Conservation (phyloP, 2,329 filamentous ascomycete species). For the Aspergillus awamori region DNA sequence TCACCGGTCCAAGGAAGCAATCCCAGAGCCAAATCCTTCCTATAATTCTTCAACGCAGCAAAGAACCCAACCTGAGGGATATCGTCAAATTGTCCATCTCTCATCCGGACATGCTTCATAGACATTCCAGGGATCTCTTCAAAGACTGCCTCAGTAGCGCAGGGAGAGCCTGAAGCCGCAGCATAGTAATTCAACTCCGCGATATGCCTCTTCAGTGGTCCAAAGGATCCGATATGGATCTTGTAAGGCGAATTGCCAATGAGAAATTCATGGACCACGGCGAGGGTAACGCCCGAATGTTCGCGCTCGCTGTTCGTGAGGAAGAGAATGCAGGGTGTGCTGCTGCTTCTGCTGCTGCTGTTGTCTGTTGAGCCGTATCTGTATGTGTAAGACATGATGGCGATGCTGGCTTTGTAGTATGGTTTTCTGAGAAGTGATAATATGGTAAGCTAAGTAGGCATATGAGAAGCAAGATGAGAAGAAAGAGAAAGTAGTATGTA, state of each 20-base stretch:
- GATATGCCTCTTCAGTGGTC: constrained; percentile 28
- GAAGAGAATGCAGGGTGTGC: constrained; percentile 35
- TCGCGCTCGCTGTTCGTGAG: constrained; percentile 48
- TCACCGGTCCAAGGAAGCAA: constrained; percentile 33
- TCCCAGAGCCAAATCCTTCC: constrained; percentile 12
- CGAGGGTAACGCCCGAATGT: constrained; percentile 47
- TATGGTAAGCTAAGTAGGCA: too few species aligned
- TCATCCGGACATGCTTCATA: neutral
- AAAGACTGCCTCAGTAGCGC: neutral
- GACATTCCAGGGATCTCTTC: neutral
- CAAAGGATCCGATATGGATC: constrained; percentile 41
- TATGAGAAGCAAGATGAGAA: too few species aligned
- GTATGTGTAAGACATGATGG: neutral
- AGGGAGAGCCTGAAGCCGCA: neutral
- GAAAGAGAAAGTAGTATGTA: too few species aligned
- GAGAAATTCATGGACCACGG: constrained; percentile 42
- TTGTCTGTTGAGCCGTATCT: neutral
- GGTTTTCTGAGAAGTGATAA: too few species aligned
- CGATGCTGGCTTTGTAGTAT: too few species aligned
- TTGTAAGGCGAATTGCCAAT: constrained; percentile 32
- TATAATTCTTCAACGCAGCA: constrained; percentile 31
- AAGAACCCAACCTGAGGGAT: constrained; percentile 25
- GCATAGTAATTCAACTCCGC: neutral
- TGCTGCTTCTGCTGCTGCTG: neutral
- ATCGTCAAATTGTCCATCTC: neutral